Evolutionary conservation across 2,329 filamentous ascomycete genomes (phyloP), one percentile per base, ranked within the genome.

Genomic region (Fusarium mundagurra): DNA sequence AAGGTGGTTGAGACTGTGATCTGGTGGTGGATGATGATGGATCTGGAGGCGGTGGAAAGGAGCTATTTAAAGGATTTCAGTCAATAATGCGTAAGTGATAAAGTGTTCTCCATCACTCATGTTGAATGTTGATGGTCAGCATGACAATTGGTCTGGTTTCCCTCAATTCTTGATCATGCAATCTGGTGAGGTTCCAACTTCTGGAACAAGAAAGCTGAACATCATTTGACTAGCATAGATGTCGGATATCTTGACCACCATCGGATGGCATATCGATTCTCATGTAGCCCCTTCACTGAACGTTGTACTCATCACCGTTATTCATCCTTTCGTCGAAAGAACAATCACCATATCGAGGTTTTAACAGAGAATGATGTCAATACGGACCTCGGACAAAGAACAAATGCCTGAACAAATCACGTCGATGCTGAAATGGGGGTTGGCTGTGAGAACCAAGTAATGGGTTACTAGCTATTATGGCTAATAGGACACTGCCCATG

Each of bases 401-500:
- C 1, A 11, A 20, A 33, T 14, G n/a, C 3, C 17, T 14, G 17
- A 34, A 20, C 17, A 20, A 24, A 14, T 20, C 8, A 24, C 17
- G 8, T 16, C n/a, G 20, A 20, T 34, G 8, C 17, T 31, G 6
- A 24, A n/a, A 13, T 18, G 11, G 11, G 4, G 3, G 12, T 13
- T 33, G 8, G 22, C 22, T 17, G 8, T 12, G 16, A n/a, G 2
- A 18, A 17, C 7, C 18, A 8, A 33, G 29, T 0, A 2, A 12
- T 33, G 13, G 3, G 18, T 17, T 13, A n/a, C 1, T 22, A 8
- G 1, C 2, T 12, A 17, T 22, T 6, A 13, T n/a, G 2, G 14
- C 22, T 34, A 8, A 24, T 8, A 6, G 1, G 8, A 34, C 12
- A 9, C 3, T 18, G 14, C 3, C 0, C 11, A 13, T 50, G 5